These are phyloP conservation scores for Solanum chacoense DNA, from an alignment of 305 asterid genomes.

Conservation along the genomic window DNA sequence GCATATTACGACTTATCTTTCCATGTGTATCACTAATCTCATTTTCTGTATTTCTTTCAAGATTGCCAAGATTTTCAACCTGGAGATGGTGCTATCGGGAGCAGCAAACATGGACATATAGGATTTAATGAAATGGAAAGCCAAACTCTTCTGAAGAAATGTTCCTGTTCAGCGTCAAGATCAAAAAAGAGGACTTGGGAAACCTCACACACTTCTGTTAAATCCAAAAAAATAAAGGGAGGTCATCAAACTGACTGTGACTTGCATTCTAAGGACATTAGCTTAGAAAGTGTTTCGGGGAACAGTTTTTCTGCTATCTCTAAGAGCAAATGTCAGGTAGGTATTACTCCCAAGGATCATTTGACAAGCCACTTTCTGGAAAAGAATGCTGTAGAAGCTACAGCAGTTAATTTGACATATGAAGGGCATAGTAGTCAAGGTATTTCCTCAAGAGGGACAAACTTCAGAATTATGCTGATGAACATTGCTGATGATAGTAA, in stretches of 20 bases:
- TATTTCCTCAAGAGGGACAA: constrained; percentile 14
- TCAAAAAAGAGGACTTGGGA: constrained; percentile 69
- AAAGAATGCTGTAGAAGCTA: constrained; percentile 20
- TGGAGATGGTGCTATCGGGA: neutral
- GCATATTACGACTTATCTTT: neutral
- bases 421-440: constrained; percentile 12
- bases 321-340: constrained; percentile 16
- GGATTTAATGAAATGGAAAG: constrained; percentile 23
- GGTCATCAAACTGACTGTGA: constrained; percentile 33
- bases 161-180: constrained; percentile 37
- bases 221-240: constrained; percentile 84
- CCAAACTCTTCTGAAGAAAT: constrained; percentile 18
- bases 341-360: constrained; percentile 10
- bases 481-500: constrained; percentile 79
- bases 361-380: constrained; percentile 19
- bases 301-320: constrained; percentile 11
- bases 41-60: constrained; percentile 3
- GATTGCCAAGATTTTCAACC: constrained; percentile 19
- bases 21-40: neutral
- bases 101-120: neutral
- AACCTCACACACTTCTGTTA: constrained; percentile 62
- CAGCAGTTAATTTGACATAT: constrained; percentile 20
- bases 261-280: constrained; percentile 27
- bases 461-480: constrained; percentile 59
- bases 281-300: constrained; percentile 22